Base-by-base conservation (phyloP, 2,329 filamentous ascomycete species). In the Neoarthrinium moseri region DNA sequence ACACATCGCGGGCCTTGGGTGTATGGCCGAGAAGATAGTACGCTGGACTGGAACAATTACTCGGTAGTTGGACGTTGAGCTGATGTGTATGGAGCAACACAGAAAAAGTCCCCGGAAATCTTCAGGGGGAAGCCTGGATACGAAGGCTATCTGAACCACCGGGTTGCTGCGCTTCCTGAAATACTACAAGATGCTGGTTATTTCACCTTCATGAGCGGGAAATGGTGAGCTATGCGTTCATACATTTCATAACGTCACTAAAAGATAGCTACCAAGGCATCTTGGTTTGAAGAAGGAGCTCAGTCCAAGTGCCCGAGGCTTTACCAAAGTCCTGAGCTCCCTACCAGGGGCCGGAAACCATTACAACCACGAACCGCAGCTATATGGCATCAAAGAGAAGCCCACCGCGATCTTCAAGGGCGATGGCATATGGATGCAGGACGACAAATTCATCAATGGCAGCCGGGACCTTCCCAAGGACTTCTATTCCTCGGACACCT, bases 201-300 rank as follows among this genome's bases (percentile, higher is more conserved):
- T 54, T 68, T 75, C 39, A 82, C 78, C 2, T 51, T 80, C 12
- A 79, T 82, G 72, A 63, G 72, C 8, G 78, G 79, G 0, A 82
- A 83, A n/a, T n/a, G n/a, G n/a, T n/a, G n/a, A n/a, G n/a, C n/a
- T n/a, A n/a, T n/a, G n/a, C n/a, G n/a, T n/a, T n/a, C n/a, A n/a
- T n/a, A n/a, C n/a, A n/a, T n/a, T n/a, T n/a, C n/a, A n/a, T n/a
- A n/a, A n/a, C n/a, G n/a, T n/a, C n/a, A n/a, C n/a, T n/a, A n/a
- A n/a, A n/a, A n/a, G n/a, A n/a, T n/a, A n/a, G n/a, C n/a, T n/a
- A n/a, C n/a, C 54, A 52, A 65, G 64, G 63, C 59, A 55, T 32
- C 46, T 57, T 3, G 55, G 55, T 4, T 27, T 58, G 20, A 54
- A 51, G 33, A 50, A 74, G 1, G 74, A 80, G 50, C 70, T 71